Evolutionary conservation across 2,329 filamentous ascomycete genomes (phyloP).

Genomic region (Aspergillus niger): DNA sequence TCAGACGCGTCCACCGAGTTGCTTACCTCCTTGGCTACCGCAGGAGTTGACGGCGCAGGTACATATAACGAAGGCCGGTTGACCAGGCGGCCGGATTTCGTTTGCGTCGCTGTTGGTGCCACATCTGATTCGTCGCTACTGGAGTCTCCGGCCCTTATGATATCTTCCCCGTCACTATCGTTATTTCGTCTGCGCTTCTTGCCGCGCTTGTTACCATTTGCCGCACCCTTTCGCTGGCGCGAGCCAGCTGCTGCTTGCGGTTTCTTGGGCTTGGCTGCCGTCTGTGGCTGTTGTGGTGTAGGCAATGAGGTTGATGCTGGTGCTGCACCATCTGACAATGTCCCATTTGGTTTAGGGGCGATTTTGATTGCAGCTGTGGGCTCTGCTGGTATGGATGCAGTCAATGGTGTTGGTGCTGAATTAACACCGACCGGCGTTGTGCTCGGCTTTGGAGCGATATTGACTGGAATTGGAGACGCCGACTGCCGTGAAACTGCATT

Average conservation of each 20-base stretch:
- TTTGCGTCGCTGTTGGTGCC: constrained; percentile 64
- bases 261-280: constrained; percentile 16
- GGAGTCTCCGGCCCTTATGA: constrained; percentile 40
- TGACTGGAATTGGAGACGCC: constrained; percentile 10
- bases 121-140: constrained; percentile 47
- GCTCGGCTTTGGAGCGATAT: constrained; percentile 20
- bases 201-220: constrained; percentile 19
- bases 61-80: constrained; percentile 65
- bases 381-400: not conserved
- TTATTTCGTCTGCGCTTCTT: constrained; percentile 28
- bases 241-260: constrained; percentile 9
- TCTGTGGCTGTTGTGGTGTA: constrained; percentile 13
- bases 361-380: constrained; percentile 14
- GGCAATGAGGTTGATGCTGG: constrained; percentile 4
- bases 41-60: constrained; percentile 46
- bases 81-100: constrained; percentile 74
- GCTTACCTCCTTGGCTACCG: constrained; percentile 21
- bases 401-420: not conserved
- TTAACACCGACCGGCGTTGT: not conserved
- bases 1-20: constrained; percentile 12
- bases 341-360: constrained; percentile 17
- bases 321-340: not conserved
- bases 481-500: not conserved
- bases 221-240: constrained; percentile 21
- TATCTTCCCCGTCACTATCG: constrained; percentile 35